These are phyloP conservation scores for Fusarium mundagurra DNA, from an alignment of 2,329 filamentous ascomycete species.

Conservation along the genomic window DNA sequence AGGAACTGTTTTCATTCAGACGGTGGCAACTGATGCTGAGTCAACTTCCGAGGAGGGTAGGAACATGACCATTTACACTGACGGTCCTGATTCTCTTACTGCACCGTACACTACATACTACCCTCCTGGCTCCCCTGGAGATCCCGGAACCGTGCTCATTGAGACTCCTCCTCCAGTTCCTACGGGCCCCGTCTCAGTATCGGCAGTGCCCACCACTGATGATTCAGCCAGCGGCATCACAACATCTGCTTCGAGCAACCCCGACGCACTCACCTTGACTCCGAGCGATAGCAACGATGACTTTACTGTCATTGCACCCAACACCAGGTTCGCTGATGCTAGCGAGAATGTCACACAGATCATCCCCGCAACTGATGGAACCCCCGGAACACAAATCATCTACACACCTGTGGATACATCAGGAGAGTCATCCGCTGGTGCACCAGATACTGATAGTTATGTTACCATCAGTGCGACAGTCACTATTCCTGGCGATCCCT, in stretches of 20 bases:
- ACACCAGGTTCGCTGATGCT: slow-evolving; percentile 22
- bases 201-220: slow-evolving; percentile 3
- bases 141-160: slow-evolving; percentile 26
- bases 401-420: slow-evolving; percentile 21
- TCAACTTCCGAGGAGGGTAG: background rate
- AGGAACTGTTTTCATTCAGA: slow-evolving; percentile 25
- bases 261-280: slow-evolving; percentile 19
- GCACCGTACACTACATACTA: slow-evolving; percentile 18
- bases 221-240: background rate
- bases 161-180: slow-evolving; percentile 11
- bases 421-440: background rate
- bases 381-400: slow-evolving; percentile 22
- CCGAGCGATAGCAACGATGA: slow-evolving; percentile 23
- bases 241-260: slow-evolving; percentile 3
- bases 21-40: slow-evolving; percentile 5
- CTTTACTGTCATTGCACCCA: slow-evolving; percentile 25
- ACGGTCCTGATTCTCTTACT: slow-evolving; percentile 9
- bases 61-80: slow-evolving; percentile 18
- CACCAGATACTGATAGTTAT: slow-evolving; percentile 1
- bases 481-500: slow-evolving; percentile 30
- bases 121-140: slow-evolving; percentile 14
- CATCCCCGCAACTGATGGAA: slow-evolving; percentile 15
- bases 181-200: slow-evolving; percentile 2
- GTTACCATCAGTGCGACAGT: slow-evolving; percentile 23
- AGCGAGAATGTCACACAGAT: slow-evolving; percentile 29